Conservation (phyloP, 177 flowering plant species). For the Vitis hybrid region DNA sequence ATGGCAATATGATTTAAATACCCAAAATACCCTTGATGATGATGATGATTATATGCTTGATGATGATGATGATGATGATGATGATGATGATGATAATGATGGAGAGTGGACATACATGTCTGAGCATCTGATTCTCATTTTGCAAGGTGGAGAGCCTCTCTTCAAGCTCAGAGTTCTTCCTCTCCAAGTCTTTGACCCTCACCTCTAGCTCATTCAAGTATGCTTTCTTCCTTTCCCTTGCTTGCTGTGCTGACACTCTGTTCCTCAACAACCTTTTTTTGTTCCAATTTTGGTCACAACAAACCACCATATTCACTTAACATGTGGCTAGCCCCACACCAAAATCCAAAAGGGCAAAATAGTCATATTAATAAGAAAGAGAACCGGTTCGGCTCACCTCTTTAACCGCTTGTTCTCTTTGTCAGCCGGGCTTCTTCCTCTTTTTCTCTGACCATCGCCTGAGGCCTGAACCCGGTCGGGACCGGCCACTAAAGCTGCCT, state of each 20-base stretch:
- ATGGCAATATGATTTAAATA: too few species aligned
- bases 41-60: neutral
- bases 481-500: slow-evolving; percentile 42
- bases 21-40: too few species aligned
- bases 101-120: slow-evolving; percentile 63
- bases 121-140: slow-evolving; percentile 99
- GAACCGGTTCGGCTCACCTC: slow-evolving; percentile 41
- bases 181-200: slow-evolving; percentile 78
- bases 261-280: slow-evolving; percentile 79
- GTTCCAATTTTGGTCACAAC: slow-evolving; percentile 1
- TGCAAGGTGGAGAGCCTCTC: slow-evolving; percentile 95
- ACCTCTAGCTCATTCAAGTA: slow-evolving; percentile 83
- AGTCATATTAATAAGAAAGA: neutral
- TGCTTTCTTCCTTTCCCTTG: slow-evolving; percentile 95
- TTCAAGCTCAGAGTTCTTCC: slow-evolving; percentile 83
- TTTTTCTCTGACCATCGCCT: slow-evolving; percentile 57
- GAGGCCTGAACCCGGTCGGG: slow-evolving; percentile 49
- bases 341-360: slow-evolving; percentile 2
- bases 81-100: neutral
- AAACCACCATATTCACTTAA: slow-evolving; percentile 7
- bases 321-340: neutral
- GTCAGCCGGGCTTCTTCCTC: slow-evolving; percentile 92
- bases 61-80: slow-evolving; percentile 6
- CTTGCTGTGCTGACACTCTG: slow-evolving; percentile 97
- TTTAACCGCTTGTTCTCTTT: slow-evolving; percentile 90